Evolutionary conservation across 2,329 filamentous ascomycete genomes (phyloP).

Genomic region (Cadophora sp.): DNA sequence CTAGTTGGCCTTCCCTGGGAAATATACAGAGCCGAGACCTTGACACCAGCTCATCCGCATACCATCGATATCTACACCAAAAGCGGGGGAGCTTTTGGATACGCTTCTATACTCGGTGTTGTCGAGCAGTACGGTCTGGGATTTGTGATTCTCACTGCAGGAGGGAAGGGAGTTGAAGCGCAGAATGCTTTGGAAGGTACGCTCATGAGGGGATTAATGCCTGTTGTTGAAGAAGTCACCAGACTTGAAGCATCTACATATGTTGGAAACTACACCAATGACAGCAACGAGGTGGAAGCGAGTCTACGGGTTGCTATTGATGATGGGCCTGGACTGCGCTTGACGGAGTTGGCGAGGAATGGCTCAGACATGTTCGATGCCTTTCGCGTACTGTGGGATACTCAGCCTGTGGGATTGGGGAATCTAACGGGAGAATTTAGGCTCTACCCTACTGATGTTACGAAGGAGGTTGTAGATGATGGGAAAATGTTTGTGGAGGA

Average conservation of each 20-base stretch:
- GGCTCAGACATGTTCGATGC: slow-evolving; percentile 1
- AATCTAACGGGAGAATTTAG: background rate
- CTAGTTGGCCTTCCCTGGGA: slow-evolving; percentile 14
- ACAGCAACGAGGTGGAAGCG: background rate
- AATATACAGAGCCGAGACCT: slow-evolving; percentile 6
- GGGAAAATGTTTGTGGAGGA: background rate
- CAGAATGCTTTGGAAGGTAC: background rate
- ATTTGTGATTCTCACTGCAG: background rate
- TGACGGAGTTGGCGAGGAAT: background rate
- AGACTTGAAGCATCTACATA: background rate
- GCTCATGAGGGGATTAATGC: background rate
- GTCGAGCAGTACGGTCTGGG: background rate
- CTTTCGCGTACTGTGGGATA: background rate
- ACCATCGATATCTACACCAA: slow-evolving; percentile 20
- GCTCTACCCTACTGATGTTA: background rate
- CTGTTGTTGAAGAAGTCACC: background rate
- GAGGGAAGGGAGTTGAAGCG: background rate
- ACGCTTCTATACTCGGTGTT: background rate
- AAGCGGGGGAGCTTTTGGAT: slow-evolving; percentile 4
- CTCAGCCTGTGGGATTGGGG: background rate
- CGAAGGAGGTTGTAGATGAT: background rate
- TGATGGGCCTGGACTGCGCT: background rate
- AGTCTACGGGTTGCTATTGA: background rate
- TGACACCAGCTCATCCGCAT: slow-evolving; percentile 14
- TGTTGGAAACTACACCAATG: background rate